Evolutionary conservation across 73 alveolate genomes (phyloP).

Genomic region (Tetrahymena thermophila): DNA sequence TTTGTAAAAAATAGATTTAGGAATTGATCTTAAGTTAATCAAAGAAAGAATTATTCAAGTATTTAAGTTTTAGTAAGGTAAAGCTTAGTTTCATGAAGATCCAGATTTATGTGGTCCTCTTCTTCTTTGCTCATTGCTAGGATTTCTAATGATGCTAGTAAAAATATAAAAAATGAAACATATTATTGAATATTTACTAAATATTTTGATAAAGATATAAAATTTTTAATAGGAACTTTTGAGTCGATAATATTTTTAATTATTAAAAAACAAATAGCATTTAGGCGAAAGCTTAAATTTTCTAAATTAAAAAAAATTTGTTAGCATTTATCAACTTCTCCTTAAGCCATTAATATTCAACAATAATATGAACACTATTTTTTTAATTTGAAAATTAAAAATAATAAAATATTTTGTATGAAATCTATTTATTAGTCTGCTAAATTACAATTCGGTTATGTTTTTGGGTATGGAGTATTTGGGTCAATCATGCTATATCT

Average conservation of each 20-base stretch:
- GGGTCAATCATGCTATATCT: not conserved
- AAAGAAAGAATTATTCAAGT: not conserved
- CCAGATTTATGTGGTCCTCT: not conserved
- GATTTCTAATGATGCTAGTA: not conserved
- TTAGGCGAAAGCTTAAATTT: too few relatives aligned
- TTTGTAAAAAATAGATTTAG: not conserved
- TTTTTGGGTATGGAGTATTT: not conserved
- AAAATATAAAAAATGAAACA: not conserved
- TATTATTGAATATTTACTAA: not conserved
- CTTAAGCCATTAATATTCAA: not conserved
- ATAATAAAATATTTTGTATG: not conserved
- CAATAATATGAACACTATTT: not conserved
- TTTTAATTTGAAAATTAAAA: too few relatives aligned
- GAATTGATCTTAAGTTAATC: not conserved
- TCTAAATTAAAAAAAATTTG: too few relatives aligned
- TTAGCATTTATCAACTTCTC: not conserved
- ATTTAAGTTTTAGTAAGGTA: not conserved
- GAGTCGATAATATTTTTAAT: not conserved
- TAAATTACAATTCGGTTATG: not conserved
- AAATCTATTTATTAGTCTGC: not conserved
- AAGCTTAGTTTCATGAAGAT: not conserved
- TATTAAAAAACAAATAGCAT: not conserved
- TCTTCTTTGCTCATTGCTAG: not conserved
- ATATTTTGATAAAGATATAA: not conserved
- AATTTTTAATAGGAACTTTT: too few relatives aligned